These are phyloP conservation scores for Aspergillus unguis DNA, from an alignment of 2,329 filamentous ascomycete genomes.

Conservation along the genomic window DNA sequence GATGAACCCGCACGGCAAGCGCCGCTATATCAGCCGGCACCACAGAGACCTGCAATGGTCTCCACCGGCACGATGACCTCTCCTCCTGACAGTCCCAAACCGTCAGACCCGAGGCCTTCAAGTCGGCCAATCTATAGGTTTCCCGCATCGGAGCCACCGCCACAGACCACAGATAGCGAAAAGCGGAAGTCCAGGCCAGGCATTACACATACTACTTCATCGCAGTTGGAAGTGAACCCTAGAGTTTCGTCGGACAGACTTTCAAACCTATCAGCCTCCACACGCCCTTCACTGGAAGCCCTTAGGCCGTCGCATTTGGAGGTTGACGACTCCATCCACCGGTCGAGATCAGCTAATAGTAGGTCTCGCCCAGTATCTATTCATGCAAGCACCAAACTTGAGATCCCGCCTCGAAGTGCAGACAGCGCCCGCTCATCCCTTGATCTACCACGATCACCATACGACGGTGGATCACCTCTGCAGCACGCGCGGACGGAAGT, in stretches of 20 bases:
- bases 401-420: slow-evolving; percentile 70
- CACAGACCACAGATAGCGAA: slow-evolving; percentile 36
- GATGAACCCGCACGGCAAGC: slow-evolving; percentile 27
- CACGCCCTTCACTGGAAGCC: slow-evolving; percentile 68
- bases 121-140: slow-evolving; percentile 54
- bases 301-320: slow-evolving; percentile 64
- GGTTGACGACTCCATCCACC: slow-evolving; percentile 54
- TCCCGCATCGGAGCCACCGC: slow-evolving; percentile 45
- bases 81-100: slow-evolving; percentile 43
- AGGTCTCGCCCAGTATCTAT: slow-evolving; percentile 75
- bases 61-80: slow-evolving; percentile 80
- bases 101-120: slow-evolving; percentile 27
- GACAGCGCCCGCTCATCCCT: slow-evolving; percentile 55
- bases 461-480: slow-evolving; percentile 35
- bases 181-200: slow-evolving; percentile 20
- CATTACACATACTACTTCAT: slow-evolving; percentile 33
- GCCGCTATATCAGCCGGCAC: slow-evolving; percentile 41
- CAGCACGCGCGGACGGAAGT: slow-evolving; percentile 34
- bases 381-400: slow-evolving; percentile 76
- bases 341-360: slow-evolving; percentile 62
- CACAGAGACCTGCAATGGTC: slow-evolving; percentile 54
- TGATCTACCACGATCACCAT: slow-evolving; percentile 32
- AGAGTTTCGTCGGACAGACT: slow-evolving; percentile 48
- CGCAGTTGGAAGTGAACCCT: slow-evolving; percentile 49
- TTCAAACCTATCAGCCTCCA: slow-evolving; percentile 55